Evolutionary conservation across 2,329 filamentous ascomycete genomes (phyloP).

Genomic region (Cladosporium sp.): DNA sequence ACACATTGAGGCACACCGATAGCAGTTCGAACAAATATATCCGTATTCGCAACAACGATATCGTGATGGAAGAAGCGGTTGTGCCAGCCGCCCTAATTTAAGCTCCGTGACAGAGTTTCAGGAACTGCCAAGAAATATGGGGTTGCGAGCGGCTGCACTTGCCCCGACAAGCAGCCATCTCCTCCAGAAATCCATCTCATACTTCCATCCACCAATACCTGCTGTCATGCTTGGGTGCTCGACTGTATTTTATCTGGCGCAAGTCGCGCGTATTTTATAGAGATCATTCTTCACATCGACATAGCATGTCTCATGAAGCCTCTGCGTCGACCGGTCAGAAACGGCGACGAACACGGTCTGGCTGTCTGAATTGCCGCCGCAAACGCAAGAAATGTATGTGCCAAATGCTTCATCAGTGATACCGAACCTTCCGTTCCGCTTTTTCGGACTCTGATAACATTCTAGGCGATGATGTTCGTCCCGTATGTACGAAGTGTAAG

Average conservation of each 20-base stretch:
- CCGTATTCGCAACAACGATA: neutral
- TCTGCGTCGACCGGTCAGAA: slow-evolving; percentile 10
- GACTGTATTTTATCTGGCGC: neutral
- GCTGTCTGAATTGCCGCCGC: slow-evolving; percentile 16
- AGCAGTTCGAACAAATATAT: neutral
- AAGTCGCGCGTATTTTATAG: neutral
- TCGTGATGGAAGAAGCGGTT: neutral
- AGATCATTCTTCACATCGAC: neutral
- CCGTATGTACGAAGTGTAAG: slow-evolving; percentile 8
- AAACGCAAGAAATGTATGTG: slow-evolving; percentile 19
- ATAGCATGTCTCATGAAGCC: slow-evolving; percentile 8
- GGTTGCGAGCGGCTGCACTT: slow-evolving; percentile 2
- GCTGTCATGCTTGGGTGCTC: neutral
- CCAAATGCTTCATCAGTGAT: neutral
- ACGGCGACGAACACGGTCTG: slow-evolving; percentile 11
- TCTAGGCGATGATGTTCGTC: slow-evolving; percentile 7
- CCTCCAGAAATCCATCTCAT: neutral
- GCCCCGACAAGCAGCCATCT: neutral
- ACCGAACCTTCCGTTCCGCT: neutral
- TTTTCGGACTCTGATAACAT: neutral
- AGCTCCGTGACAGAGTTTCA: neutral
- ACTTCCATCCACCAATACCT: neutral
- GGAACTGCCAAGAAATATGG: neutral
- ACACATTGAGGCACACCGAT: neutral
- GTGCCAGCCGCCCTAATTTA: neutral